Evolutionary conservation across 306 rosid species (phyloP), one percentile per base, ranked within the genome.

Genomic region (Inga oerstediana): DNA sequence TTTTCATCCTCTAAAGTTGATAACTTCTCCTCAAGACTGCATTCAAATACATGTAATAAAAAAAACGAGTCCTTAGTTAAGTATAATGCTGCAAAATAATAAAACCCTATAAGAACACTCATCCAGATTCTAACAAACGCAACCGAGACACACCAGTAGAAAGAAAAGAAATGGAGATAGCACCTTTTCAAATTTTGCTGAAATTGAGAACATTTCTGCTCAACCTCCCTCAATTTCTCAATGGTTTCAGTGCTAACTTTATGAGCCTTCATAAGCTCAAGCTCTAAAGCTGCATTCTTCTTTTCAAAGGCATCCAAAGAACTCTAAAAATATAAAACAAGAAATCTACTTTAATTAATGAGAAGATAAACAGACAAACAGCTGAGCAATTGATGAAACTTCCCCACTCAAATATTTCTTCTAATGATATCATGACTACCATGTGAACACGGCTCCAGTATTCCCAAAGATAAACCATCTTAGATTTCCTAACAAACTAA

Each of bases 1-100:
- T 96, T 96, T 87, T 96, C 99, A 45, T 91, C 90, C 89, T 92
- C 95, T 62, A 94, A 88, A 83, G 82, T 43, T 43, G 82, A 86
- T 43, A 92, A 80, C 88, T 96, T 94, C 80, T 88, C 98, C 89
- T 90, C 94, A 5, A 94, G 95, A 80, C 99, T 96, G 62, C 68
- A 82, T 74, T 80, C 35, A 32, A 65, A 89, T 46, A 72, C 62
- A 80, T 64, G 58, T 30, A 27, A 27, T 27, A 61, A 65, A 65
- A 75, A 30, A 72, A 34, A 74, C 24, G 32, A 62, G 49, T 45
- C 67, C 72, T 70, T 20, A 59, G 65, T 7, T 2, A 46, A 66
- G 66, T 16, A 48, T 84, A 51, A 41, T 46, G 46, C 43, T 10
- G 27, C 64, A 79, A 44, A 24, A 75, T 10, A 32, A 58, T 2